These are phyloP conservation scores for Prosopis cineraria DNA, from an alignment of 306 rosid species.

Conservation along the genomic window DNA sequence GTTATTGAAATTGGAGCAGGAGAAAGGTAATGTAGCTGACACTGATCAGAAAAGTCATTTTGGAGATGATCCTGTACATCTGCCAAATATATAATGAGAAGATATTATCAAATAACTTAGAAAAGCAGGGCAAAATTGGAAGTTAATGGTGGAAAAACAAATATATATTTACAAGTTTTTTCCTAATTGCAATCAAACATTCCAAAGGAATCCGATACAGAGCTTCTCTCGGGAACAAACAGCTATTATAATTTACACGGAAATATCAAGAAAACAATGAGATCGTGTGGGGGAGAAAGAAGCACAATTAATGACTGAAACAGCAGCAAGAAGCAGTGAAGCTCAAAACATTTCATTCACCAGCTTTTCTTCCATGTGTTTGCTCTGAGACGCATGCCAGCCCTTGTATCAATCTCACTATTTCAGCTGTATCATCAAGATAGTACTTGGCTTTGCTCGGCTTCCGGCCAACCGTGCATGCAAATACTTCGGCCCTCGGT, in stretches of 20 bases:
- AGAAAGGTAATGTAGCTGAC: conserved; percentile 68
- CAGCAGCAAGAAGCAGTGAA: conserved; percentile 23
- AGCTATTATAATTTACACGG: conserved; percentile 43
- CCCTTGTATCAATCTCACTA: conserved; percentile 72
- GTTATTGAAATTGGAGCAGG: too few species aligned
- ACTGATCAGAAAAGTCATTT: conserved; percentile 73
- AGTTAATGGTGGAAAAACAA: conserved; percentile 34
- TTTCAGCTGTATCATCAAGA: conserved; percentile 69
- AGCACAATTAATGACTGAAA: conserved; percentile 21
- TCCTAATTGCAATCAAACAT: conserved; percentile 27
- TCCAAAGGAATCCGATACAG: conserved; percentile 19
- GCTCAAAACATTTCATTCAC: conserved; percentile 13
- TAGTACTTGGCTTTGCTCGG: conserved; percentile 78
- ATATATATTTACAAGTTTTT: conserved; percentile 49
- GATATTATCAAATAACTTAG: not conserved
- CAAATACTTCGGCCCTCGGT: conserved; percentile 65
- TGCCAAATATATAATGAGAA: not conserved
- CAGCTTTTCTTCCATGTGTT: conserved; percentile 18
- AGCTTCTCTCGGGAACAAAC: conserved; percentile 38
- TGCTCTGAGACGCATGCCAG: conserved; percentile 72
- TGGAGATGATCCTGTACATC: conserved; percentile 48
- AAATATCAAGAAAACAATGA: conserved; percentile 24
- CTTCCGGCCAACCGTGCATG: conserved; percentile 63
- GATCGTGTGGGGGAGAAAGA: conserved; percentile 22
- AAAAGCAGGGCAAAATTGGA: conserved; percentile 26